Evolutionary conservation across 1,139 yeast species (phyloP), one percentile per base, ranked within the genome.

Genomic region (Yamadazyma trypodendri): DNA sequence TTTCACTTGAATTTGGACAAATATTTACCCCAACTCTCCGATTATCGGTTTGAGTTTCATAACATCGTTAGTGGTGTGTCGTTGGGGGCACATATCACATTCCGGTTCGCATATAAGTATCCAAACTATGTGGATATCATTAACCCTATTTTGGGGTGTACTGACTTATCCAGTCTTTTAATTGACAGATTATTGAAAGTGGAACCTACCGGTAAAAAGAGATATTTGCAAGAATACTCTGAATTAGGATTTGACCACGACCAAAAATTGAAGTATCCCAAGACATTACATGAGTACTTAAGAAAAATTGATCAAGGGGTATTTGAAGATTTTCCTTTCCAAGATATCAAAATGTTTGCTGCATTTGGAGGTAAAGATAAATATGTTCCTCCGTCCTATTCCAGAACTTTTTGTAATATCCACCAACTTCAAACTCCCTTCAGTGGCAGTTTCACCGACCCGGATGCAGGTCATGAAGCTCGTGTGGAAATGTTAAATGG

Each of bases 21-120:
- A 28, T 49, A 49, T 34, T 50, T 72, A 14, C 50, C 56, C 1
- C 52, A 54, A 23, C 28, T 32, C 13, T 8, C 17, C 9, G 39
- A 36, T 17, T 45, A 43, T 32, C 48, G 53, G 20, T 53, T 55
- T 31, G 50, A 50, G 29, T 61, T 55, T 43, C 51, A 52, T 34
- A 71, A 69, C 48, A 61, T 72, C 22, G 55, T 77, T 18, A 53
- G 72, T 23, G 88, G 88, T 2, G 68, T 68, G 35, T 79, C 86
- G 0, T 61, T 79, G 44, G 87, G 88, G 2, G 88, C 78, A 0
- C 85, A 81, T 54, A 60, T 72, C 9, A 62, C 72, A 18, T 75
- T 78, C 56, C 58, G 81, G 36, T 68, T 71, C 36, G 79, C 72
- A 5, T 51, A 51, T 30, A 52, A 55, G 43, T 61, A 60, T 43